phyloP scores from a whole-genome alignment of 257 asterid genomes.

The Galeopsis tetrahit region DNA sequence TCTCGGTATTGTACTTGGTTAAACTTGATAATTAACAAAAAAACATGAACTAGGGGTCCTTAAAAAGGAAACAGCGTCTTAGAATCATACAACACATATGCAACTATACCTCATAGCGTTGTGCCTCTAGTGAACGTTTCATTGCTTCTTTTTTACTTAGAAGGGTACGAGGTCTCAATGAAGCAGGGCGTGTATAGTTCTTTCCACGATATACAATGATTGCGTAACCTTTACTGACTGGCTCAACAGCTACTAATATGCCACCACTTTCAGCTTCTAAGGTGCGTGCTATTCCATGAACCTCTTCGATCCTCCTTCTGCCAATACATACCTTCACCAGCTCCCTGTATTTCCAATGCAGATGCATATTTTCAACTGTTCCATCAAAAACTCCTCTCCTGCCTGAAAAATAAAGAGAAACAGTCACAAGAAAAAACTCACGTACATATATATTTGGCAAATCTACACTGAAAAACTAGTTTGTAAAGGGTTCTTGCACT shows the following conservation, averaged over 20 bases:
- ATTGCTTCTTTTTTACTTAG: conserved; percentile 88
- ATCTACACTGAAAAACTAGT: conserved; percentile 14
- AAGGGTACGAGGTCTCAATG: conserved; percentile 90
- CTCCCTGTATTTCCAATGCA: conserved; percentile 99
- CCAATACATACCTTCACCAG: conserved; percentile 87
- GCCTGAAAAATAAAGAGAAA: conserved; percentile 57
- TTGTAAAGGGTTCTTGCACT: conserved; percentile 11
- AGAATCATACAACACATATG: conserved; percentile 22
- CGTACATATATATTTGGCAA: conserved; percentile 20
- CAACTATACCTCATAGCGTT: conserved; percentile 76
- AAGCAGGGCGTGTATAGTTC: conserved; percentile 87
- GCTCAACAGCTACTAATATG: conserved; percentile 91
- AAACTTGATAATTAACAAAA: conserved; percentile 6
- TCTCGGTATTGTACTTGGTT: not conserved
- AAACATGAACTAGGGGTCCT: conserved; percentile 9
- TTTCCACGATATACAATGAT: conserved; percentile 95
- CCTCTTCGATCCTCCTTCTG: conserved; percentile 67
- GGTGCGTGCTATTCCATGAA: conserved; percentile 68
- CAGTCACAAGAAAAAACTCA: conserved; percentile 16
- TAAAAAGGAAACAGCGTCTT: conserved; percentile 13
- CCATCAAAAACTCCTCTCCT: conserved; percentile 98
- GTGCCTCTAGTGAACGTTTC: conserved; percentile 91
- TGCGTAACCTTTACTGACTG: conserved; percentile 78
- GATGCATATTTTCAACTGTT: conserved; percentile 96
- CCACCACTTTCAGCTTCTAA: conserved; percentile 98